Conservation (phyloP, 169 alveolate genomes). For the Plasmodium coatneyi region DNA sequence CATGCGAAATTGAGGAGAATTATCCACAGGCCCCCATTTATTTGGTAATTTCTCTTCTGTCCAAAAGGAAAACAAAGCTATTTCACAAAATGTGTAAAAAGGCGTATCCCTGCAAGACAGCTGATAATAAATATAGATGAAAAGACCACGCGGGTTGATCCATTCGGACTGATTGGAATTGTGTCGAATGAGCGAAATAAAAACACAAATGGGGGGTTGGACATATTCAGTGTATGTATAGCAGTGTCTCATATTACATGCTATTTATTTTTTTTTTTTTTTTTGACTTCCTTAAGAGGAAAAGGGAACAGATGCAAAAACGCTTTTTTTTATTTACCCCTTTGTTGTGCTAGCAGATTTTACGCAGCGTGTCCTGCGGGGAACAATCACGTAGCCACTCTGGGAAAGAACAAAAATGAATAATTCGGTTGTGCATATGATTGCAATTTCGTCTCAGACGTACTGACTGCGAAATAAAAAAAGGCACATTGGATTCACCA, state of each 20-base stretch:
- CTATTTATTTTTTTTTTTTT: too few species aligned
- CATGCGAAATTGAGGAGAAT: not conserved
- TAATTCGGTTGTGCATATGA: not conserved
- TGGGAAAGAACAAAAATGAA: not conserved
- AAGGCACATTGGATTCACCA: not conserved
- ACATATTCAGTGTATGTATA: not conserved
- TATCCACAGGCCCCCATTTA: not conserved
- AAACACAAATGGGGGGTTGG: not conserved
- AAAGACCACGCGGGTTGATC: not conserved
- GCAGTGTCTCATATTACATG: not conserved
- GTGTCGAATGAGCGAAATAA: not conserved
- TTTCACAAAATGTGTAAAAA: not conserved
- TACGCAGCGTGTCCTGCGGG: not conserved
- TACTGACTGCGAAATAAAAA: not conserved
- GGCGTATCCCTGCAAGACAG: not conserved
- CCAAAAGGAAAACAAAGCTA: not conserved
- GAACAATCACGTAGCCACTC: not conserved
- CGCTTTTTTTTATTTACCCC: not conserved
- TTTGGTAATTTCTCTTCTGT: not conserved
- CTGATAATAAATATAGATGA: not conserved
- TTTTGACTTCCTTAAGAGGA: not conserved
- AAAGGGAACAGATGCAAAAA: not conserved
- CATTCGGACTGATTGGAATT: not conserved
- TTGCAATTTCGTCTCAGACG: not conserved
- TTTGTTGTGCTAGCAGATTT: not conserved